Percentiles rank a stretch among this genome's conserved stretches.
phyloP scores from a whole-genome alignment of 306 rosid species.

The Canavalia ensiformis region DNA sequence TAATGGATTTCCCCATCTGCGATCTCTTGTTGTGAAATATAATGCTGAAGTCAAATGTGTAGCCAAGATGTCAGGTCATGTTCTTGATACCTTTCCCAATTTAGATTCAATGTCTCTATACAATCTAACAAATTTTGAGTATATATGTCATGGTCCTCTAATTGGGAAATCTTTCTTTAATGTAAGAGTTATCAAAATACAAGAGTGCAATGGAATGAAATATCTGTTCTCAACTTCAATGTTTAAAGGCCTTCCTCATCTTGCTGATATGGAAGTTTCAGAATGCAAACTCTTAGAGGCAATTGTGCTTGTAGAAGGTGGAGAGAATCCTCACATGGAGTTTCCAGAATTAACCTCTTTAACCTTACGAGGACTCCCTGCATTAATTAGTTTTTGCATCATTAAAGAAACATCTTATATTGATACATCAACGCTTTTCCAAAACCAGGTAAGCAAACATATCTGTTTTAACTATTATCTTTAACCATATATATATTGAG shows the following conservation, averaged over 20 bases:
- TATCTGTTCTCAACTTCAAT: constrained; percentile 1
- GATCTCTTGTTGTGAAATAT: not conserved
- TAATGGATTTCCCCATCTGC: not conserved
- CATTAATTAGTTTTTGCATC: not conserved
- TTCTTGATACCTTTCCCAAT: not conserved
- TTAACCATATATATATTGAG: too few relatives aligned
- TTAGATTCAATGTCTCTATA: not conserved
- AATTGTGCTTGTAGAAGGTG: not conserved
- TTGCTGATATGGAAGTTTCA: not conserved
- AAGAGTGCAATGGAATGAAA: not conserved
- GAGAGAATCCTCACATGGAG: not conserved
- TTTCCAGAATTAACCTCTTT: not conserved
- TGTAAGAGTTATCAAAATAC: constrained; percentile 5
- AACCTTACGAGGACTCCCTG: not conserved
- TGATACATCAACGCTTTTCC: not conserved
- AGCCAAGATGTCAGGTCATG: not conserved
- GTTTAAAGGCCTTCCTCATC: constrained; percentile 1
- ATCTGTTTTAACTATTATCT: not conserved
- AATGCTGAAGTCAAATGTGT: constrained; percentile 10
- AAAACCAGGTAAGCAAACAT: not conserved
- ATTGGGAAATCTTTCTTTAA: not conserved
- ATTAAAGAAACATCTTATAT: not conserved
- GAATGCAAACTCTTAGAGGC: not conserved
- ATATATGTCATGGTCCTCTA: not conserved
- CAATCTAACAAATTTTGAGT: not conserved